Percentiles rank a stretch among this genome's conserved stretches.
These are phyloP conservation scores for Colletotrichum paranaense DNA, from an alignment of 2,329 filamentous ascomycete species.

Conservation along the genomic window DNA sequence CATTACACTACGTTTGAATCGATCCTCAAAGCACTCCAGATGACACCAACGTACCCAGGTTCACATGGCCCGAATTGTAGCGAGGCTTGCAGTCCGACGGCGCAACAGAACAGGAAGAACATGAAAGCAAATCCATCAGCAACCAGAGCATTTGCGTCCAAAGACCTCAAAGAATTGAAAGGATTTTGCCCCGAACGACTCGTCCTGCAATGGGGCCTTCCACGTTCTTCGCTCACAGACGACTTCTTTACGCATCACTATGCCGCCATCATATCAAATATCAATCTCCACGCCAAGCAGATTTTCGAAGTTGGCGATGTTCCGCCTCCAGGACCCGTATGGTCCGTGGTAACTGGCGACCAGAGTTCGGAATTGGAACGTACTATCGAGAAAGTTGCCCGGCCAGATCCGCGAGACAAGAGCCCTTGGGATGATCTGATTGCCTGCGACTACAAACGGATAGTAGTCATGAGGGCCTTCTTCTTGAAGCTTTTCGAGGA, in stretches of 20 bases:
- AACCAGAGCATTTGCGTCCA: background rate
- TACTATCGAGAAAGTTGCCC: constrained; percentile 41
- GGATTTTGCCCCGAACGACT: constrained; percentile 20
- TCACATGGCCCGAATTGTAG: background rate
- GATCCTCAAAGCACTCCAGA: background rate
- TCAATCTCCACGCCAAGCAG: constrained; percentile 38
- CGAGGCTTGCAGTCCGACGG: background rate
- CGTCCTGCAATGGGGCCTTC: constrained; percentile 13
- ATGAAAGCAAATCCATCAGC: background rate
- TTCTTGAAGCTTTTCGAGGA: constrained; percentile 43
- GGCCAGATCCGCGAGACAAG: constrained; percentile 38
- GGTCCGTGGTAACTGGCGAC: background rate
- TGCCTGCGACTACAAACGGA: constrained; percentile 37
- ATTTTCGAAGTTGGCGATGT: constrained; percentile 32
- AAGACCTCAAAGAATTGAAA: constrained; percentile 2
- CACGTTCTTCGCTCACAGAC: constrained; percentile 4
- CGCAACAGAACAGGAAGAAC: background rate
- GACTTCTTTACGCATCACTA: constrained; percentile 19
- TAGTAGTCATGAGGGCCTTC: constrained; percentile 42
- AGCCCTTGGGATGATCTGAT: constrained; percentile 45
- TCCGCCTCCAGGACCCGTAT: background rate
- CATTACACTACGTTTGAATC: background rate
- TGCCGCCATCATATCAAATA: constrained; percentile 38
- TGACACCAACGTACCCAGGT: background rate
- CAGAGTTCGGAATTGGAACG: background rate